These are phyloP conservation scores for Holtermanniella nyarrowii DNA, from an alignment of 768 basidiomycete genomes.

Conservation along the genomic window DNA sequence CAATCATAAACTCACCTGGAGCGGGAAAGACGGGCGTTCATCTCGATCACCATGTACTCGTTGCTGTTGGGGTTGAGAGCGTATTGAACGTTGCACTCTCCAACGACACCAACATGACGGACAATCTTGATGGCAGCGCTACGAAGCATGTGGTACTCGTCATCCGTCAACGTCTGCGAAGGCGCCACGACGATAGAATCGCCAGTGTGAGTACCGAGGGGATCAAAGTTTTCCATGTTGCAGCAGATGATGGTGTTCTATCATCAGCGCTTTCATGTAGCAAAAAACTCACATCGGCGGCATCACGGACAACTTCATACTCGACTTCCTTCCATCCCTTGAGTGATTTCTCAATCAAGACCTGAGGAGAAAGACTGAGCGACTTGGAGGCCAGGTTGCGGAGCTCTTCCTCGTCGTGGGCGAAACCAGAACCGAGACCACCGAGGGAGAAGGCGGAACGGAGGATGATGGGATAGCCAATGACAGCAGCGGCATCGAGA, in stretches of 20 bases:
- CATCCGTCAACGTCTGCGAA: conserved; percentile 92
- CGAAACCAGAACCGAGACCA: conserved; percentile 96
- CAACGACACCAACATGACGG: conserved; percentile 48
- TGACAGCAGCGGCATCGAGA: conserved; percentile 74
- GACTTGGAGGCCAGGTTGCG: conserved; percentile 87
- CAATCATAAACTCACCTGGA: conserved; percentile 50
- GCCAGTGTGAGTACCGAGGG: conserved; percentile 95
- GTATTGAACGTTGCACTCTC: conserved; percentile 61
- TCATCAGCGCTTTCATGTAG: conserved; percentile 7
- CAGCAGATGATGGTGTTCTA: conserved; percentile 99
- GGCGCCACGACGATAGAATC: conserved; percentile 99
- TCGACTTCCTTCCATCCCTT: conserved; percentile 99
- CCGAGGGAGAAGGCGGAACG: conserved; percentile 91
- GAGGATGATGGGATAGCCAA: conserved; percentile 95
- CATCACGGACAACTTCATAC: conserved; percentile 97
- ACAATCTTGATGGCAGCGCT: conserved; percentile 93
- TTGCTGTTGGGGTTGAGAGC: conserved; percentile 83
- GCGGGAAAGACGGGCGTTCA: conserved; percentile 73
- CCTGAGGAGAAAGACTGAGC: conserved; percentile 82
- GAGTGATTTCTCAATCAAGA: conserved; percentile 93
- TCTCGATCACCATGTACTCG: conserved; percentile 98
- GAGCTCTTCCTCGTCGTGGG: conserved; percentile 84
- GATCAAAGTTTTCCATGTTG: conserved; percentile 80
- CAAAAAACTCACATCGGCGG: conserved; percentile 65
- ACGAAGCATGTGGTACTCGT: conserved; percentile 98